Percentiles rank a stretch among this genome's conserved stretches.
Conservation (phyloP, 1,139 yeast genomes). For the Geotrichum cucujoidarum region DNA sequence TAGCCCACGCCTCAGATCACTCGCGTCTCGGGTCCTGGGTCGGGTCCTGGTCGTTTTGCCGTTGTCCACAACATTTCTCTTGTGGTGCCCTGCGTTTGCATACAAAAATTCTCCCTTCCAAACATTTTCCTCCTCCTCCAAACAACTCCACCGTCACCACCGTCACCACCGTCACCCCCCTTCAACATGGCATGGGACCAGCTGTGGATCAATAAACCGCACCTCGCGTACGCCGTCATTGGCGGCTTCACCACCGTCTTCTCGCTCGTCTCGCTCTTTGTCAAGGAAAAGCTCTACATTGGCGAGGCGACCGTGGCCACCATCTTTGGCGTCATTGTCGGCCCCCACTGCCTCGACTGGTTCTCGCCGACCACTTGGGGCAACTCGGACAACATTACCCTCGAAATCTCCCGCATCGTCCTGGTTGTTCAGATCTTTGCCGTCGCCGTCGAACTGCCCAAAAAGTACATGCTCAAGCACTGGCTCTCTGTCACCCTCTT, state of each 20-base stretch:
- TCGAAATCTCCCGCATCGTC: slow-evolving; percentile 84
- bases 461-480: slow-evolving; percentile 85
- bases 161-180: slow-evolving; percentile 1
- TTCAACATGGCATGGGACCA: slow-evolving; percentile 34
- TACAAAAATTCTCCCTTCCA: not conserved
- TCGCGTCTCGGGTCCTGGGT: no score
- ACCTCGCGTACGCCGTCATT: slow-evolving; percentile 86
- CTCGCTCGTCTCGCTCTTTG: slow-evolving; percentile 83
- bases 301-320: slow-evolving; percentile 97
- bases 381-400: slow-evolving; percentile 74
- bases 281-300: slow-evolving; percentile 81
- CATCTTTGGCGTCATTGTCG: slow-evolving; percentile 83
- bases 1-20: no score
- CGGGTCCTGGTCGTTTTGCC: no score
- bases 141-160: not conserved
- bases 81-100: slow-evolving; percentile 45
- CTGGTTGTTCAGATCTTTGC: slow-evolving; percentile 93
- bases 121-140: slow-evolving; percentile 6
- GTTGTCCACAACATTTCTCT: slow-evolving; percentile 49
- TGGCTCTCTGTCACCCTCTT: slow-evolving; percentile 79
- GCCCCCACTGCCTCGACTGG: slow-evolving; percentile 91
- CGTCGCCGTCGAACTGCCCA: slow-evolving; percentile 93
- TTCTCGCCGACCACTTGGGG: slow-evolving; percentile 90
- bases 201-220: slow-evolving; percentile 52
- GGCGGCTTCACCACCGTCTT: slow-evolving; percentile 87